Base-by-base conservation (phyloP, 225 moss, liverwort and hornwort genomes). In the Anthoceros angustus region DNA sequence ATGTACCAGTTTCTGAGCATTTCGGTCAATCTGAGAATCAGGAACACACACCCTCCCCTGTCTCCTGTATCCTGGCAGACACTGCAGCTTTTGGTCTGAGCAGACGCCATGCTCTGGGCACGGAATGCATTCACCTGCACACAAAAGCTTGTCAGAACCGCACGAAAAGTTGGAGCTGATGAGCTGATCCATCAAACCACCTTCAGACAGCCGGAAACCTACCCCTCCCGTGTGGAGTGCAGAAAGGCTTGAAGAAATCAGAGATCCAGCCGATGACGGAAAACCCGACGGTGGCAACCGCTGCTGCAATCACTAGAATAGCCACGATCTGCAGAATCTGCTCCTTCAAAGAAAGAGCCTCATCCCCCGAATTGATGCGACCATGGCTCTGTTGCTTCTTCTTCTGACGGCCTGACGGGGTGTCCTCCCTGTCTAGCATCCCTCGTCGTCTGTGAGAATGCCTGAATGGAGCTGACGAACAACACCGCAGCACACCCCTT, bases 21-120 rank as follows among this genome's bases (percentile, higher is more conserved):
- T 80, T 70, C 72, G 75, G 74, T 85, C 82, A 20, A 82, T 80
- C 64, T 80, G 65, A 65, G 77, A 76, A 63, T 82, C 85, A 71
- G 80, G 80, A 43, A 80, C 72, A 72, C 85, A 85, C 65, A 66
- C 70, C 66, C 62, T 65, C 50, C 82, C 82, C 71, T 79, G 77
- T 18, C 73, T 79, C 48, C 70, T 74, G 76, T 77, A 85, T 66
- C 85, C 85, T 66, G 79, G 75, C 55, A 77, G 67, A 68, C 82
- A 85, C 20, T 80, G 79, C 69, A 84, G 73, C 63, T 69, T 77
- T 68, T 82, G 77, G 2, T 85, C 76, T 62, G 41, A 40, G 67
- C 82, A 82, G 10, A 69, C 39, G 72, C 85, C 85, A 74, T 82
- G 79, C 68, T 76, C 71, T 46, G 85, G 85, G 62, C 82, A 85